Conservation (phyloP, 345 rosid species). For the Salix koriyanagi region DNA sequence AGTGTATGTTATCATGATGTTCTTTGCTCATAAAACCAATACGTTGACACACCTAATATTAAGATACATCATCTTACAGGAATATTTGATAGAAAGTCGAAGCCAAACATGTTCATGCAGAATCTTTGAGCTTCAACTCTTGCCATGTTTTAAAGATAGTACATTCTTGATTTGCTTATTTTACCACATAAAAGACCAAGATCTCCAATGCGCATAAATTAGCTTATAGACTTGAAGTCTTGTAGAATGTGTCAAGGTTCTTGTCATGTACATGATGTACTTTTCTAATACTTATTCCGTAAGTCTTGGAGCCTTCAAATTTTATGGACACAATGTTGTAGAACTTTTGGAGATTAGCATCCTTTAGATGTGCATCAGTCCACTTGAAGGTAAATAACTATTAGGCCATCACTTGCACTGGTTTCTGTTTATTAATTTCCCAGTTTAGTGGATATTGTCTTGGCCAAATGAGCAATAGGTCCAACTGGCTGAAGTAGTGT, state of each 20-base stretch:
- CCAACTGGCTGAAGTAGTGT: not conserved
- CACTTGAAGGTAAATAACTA: not conserved
- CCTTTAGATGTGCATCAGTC: not conserved
- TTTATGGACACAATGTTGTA: not conserved
- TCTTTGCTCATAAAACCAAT: not conserved
- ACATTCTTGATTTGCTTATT: not conserved
- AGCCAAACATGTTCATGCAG: too few relatives aligned
- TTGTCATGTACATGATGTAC: not conserved
- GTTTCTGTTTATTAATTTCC: not conserved
- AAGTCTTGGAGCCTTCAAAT: not conserved
- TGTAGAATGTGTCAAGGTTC: not conserved
- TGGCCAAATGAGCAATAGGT: not conserved
- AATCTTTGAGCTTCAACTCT: too few relatives aligned
- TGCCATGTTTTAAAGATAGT: not conserved
- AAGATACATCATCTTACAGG: too few relatives aligned
- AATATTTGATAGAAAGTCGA: too few relatives aligned
- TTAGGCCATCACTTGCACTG: not conserved
- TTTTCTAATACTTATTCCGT: not conserved
- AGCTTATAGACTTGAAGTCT: not conserved
- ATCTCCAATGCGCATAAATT: not conserved
- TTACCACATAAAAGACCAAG: not conserved
- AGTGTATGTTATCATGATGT: not conserved
- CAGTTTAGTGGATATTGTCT: not conserved
- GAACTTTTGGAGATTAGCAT: not conserved
- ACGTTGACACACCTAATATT: not conserved